phyloP scores from a whole-genome alignment of 495 filamentous ascomycete genomes.

The Lophium mytilinum region DNA sequence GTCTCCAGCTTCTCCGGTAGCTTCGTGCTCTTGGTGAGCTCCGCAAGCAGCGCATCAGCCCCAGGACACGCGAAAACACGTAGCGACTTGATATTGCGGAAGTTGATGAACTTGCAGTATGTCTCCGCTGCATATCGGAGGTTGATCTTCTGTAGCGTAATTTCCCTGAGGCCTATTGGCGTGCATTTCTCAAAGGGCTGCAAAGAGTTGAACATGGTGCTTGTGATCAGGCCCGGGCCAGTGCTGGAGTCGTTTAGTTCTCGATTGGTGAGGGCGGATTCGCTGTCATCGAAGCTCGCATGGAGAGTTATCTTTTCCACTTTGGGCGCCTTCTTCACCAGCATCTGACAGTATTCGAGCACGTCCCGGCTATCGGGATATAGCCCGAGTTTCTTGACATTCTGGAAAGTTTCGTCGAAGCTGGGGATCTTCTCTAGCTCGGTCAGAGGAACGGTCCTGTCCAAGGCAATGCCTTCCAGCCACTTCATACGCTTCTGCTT shows the following conservation, averaged over 20 bases:
- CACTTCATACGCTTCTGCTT: conserved; percentile 36
- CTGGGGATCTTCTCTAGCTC: conserved; percentile 27
- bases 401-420: conserved; percentile 27
- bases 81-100: conserved; percentile 25
- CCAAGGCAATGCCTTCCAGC: conserved; percentile 33
- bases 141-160: conserved; percentile 29
- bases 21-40: conserved; percentile 30
- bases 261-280: conserved; percentile 20
- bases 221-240: conserved; percentile 30
- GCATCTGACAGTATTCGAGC: conserved; percentile 25
- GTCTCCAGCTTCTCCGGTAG: conserved; percentile 31
- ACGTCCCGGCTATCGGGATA: conserved; percentile 30
- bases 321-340: conserved; percentile 25
- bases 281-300: conserved; percentile 27
- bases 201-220: conserved; percentile 32
- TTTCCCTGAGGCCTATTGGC: conserved; percentile 26
- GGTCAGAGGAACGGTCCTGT: conserved; percentile 24
- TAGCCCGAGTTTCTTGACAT: conserved; percentile 28
- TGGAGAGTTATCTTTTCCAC: conserved; percentile 34
- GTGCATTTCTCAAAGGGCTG: conserved; percentile 34
- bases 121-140: conserved; percentile 32
- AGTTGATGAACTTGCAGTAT: conserved; percentile 35
- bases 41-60: conserved; percentile 33
- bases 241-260: conserved; percentile 34
- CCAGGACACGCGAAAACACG: conserved; percentile 29